Conservation (phyloP, 371 early-diverging fungal species). For the Lichtheimia hyalospora region DNA sequence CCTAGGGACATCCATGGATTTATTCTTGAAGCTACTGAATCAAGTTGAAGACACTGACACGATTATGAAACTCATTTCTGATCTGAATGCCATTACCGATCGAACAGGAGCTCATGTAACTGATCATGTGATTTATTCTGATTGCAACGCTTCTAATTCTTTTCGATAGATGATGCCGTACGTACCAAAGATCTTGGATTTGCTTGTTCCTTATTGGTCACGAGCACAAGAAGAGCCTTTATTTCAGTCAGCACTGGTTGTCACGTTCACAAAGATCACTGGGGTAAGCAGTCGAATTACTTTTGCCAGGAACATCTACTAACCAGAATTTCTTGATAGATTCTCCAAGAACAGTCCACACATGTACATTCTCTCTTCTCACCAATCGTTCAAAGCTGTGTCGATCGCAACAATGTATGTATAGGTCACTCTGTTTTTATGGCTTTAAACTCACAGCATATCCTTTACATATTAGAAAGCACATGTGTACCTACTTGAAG, state of each 20-base stretch:
- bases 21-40: constrained; percentile 56
- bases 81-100: constrained; percentile 76
- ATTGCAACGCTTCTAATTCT: background rate
- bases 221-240: constrained; percentile 72
- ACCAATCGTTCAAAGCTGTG: constrained; percentile 74
- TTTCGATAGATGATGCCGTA: constrained; percentile 64
- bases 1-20: constrained; percentile 60
- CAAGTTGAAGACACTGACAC: constrained; percentile 79
- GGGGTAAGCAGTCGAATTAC: constrained; percentile 36
- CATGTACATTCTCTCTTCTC: constrained; percentile 73
- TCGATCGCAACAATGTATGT: constrained; percentile 55
- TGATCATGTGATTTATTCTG: background rate
- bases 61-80: constrained; percentile 72
- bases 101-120: constrained; percentile 69
- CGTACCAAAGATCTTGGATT: constrained; percentile 66
- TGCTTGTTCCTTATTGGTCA: constrained; percentile 84
- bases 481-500: constrained; percentile 84
- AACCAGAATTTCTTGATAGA: constrained; percentile 23
- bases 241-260: constrained; percentile 79
- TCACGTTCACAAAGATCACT: constrained; percentile 73
- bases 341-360: constrained; percentile 68
- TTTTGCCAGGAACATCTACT: no score
- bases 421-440: background rate
- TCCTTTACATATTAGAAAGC: constrained; percentile 50
- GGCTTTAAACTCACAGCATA: no score